A percentile compares a stretch with the other conserved stretches of the same genome.
phyloP scores from a whole-genome alignment of 2,329 filamentous ascomycete genomes.

The Aspergillus novoparasiticus region DNA sequence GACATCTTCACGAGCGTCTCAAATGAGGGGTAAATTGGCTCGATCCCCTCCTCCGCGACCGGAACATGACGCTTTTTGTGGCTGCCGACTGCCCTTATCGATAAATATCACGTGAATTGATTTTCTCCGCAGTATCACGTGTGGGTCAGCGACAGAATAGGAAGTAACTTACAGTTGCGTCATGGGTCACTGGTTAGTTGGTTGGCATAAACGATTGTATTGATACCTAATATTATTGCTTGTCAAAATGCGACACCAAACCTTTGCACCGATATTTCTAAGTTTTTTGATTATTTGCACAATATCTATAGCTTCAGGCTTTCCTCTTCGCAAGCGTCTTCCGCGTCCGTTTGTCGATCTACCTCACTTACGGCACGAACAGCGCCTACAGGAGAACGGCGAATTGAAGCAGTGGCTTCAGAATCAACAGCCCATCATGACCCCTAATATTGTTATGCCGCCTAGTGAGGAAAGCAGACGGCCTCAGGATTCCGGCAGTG shows the following conservation, averaged over 20 bases:
- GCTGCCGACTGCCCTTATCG: conserved; percentile 26
- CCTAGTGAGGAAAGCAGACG: conserved; percentile 13
- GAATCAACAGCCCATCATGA: conserved; percentile 29
- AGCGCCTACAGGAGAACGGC: conserved; percentile 12
- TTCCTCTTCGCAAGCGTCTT: conserved; percentile 25
- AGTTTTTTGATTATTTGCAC: conserved; percentile 16
- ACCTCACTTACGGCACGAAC: conserved; percentile 20
- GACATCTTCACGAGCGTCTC: conserved; percentile 42
- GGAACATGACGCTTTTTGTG: conserved; percentile 26
- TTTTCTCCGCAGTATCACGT: conserved; percentile 17
- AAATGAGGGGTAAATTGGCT: conserved; percentile 11
- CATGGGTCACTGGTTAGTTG: conserved; percentile 14
- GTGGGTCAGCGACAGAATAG: conserved; percentile 5
- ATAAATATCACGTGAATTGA: conserved; percentile 23
- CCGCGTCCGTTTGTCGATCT: conserved; percentile 20
- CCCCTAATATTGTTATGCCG: conserved; percentile 27
- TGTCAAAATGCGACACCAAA: conserved; percentile 17
- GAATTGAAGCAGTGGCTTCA: conserved; percentile 24
- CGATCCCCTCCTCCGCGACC: conserved; percentile 18
- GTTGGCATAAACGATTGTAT: neutral
- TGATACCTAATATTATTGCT: neutral
- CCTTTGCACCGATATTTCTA: conserved; percentile 4
- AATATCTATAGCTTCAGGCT: conserved; percentile 16
- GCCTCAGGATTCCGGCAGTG: conserved; percentile 27
- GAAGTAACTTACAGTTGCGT: conserved; percentile 21